A percentile compares a stretch with the other conserved stretches of the same genome.
These are phyloP conservation scores for Geotrichum armillariae DNA, from an alignment of 1,139 yeast species.

Conservation along the genomic window DNA sequence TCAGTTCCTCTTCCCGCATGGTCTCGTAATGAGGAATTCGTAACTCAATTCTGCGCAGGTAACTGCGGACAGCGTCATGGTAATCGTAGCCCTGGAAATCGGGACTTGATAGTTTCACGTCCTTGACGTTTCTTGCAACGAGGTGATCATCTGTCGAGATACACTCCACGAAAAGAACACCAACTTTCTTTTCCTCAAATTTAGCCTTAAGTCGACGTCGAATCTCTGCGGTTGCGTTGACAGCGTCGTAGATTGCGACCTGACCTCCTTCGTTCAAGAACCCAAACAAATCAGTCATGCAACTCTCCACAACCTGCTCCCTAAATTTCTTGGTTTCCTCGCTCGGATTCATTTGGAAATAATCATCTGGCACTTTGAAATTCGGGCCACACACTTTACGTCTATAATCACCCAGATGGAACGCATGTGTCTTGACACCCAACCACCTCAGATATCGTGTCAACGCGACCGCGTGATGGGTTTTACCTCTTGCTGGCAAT, in stretches of 20 bases:
- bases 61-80: conserved; percentile 44
- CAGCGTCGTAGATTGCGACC: conserved; percentile 94
- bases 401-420: conserved; percentile 91
- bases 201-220: conserved; percentile 57
- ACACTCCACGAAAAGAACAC: conserved; percentile 84
- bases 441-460: conserved; percentile 90
- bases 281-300: conserved; percentile 65
- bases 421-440: conserved; percentile 89
- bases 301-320: conserved; percentile 58
- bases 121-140: conserved; percentile 74
- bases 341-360: conserved; percentile 64
- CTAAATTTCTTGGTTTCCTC: conserved; percentile 60
- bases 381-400: conserved; percentile 52
- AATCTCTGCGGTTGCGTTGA: conserved; percentile 75
- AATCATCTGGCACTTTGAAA: conserved; percentile 60
- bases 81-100: conserved; percentile 78
- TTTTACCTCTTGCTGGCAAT: conserved; percentile 94
- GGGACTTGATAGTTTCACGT: conserved; percentile 79
- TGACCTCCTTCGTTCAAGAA: conserved; percentile 79
- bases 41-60: conserved; percentile 46
- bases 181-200: conserved; percentile 51
- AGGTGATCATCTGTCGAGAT: conserved; percentile 73
- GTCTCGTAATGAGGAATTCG: conserved; percentile 50
- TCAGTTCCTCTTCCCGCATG: conserved; percentile 52
- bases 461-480: conserved; percentile 86